These are phyloP conservation scores for Globisporangium polare DNA, from an alignment of 352 stramenopile genomes.

Conservation along the genomic window DNA sequence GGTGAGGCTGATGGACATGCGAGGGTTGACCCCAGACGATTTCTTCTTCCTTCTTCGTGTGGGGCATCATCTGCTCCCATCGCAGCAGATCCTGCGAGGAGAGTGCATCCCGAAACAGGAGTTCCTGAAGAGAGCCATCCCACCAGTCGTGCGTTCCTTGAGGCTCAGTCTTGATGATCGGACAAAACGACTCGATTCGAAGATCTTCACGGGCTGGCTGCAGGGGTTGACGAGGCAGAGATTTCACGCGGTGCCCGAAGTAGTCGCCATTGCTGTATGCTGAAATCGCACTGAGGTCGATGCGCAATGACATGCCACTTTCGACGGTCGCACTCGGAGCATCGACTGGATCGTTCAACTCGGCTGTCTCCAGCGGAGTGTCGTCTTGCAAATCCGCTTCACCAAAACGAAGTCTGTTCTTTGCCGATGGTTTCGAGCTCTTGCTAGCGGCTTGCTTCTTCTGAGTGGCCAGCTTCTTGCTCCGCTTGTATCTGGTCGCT, in stretches of 20 bases:
- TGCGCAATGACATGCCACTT: neutral
- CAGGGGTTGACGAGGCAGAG: neutral
- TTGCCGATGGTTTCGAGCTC: neutral
- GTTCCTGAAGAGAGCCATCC: conserved; percentile 41
- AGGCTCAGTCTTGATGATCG: conserved; percentile 15
- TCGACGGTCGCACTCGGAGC: neutral
- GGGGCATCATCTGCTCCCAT: conserved; percentile 34
- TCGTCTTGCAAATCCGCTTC: neutral
- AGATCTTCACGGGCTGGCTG: conserved; percentile 21
- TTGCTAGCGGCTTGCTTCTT: conserved; percentile 5
- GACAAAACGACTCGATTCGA: neutral
- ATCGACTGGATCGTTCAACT: neutral
- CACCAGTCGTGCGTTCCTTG: conserved; percentile 25
- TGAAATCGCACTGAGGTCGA: conserved; percentile 6
- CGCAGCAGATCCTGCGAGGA: conserved; percentile 34
- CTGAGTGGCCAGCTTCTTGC: conserved; percentile 1
- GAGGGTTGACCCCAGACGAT: conserved; percentile 5
- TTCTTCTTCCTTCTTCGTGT: neutral
- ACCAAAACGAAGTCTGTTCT: conserved; percentile 6
- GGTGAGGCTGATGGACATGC: neutral
- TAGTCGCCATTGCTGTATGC: neutral
- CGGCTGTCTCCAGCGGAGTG: neutral
- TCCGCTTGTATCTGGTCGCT: neutral
- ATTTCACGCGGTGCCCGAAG: neutral
- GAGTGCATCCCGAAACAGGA: conserved; percentile 35